These are phyloP conservation scores for Verticillium dahliae DNA, from an alignment of 2,329 filamentous ascomycete species.

Conservation along the genomic window DNA sequence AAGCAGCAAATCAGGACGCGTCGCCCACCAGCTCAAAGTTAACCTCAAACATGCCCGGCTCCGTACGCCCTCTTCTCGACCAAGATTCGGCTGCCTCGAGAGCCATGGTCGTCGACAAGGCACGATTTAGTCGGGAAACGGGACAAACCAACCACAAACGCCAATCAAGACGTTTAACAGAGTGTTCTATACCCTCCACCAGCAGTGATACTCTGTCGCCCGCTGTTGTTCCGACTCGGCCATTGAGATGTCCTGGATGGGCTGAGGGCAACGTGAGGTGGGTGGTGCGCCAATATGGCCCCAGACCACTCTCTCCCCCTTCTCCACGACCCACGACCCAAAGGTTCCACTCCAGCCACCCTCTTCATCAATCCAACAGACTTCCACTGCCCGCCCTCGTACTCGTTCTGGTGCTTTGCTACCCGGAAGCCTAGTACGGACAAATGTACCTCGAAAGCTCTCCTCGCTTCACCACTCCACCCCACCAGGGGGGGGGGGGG, in stretches of 20 bases:
- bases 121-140: not conserved
- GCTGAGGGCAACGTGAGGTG: not conserved
- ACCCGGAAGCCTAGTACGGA: not conserved
- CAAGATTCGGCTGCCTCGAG: not conserved
- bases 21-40: constrained; percentile 23
- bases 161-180: not conserved
- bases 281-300: not conserved
- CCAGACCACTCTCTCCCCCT: not conserved
- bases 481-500: not conserved
- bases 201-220: not conserved
- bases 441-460: not conserved
- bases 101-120: not conserved
- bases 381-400: not conserved
- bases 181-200: constrained; percentile 11
- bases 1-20: constrained; percentile 20
- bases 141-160: not conserved
- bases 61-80: constrained; percentile 6
- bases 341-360: not conserved
- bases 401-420: no score
- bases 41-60: constrained; percentile 31
- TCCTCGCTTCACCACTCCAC: not conserved
- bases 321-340: not conserved
- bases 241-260: not conserved
- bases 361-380: not conserved
- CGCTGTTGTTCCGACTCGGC: not conserved